Percentiles rank a stretch among this genome's conserved stretches.
Conservation (phyloP, 139 green algal genomes). For the Tetradesmus obliquus region DNA sequence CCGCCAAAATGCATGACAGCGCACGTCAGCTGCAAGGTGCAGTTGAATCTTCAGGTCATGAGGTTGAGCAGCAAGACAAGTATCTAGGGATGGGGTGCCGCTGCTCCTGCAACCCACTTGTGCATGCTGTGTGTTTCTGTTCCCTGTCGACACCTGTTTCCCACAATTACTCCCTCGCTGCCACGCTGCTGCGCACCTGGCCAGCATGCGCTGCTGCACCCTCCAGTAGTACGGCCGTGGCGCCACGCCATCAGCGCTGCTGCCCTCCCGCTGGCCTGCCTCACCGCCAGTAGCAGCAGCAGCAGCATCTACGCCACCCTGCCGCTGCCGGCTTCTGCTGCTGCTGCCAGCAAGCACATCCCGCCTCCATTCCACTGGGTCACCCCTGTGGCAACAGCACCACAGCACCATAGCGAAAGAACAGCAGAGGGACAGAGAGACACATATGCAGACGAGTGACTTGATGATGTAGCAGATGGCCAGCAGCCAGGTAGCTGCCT, state of each 20-base stretch:
- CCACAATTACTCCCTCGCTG: no score
- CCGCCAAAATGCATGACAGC: no score
- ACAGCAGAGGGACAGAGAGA: background rate
- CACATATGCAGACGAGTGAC: no score
- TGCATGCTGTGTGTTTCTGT: background rate
- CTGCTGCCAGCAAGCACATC: slow-evolving; percentile 16
- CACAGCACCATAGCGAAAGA: background rate
- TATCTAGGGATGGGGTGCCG: no score
- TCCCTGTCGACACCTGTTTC: no score
- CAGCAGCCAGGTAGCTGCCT: background rate
- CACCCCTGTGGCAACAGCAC: background rate
- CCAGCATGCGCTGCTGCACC: slow-evolving; percentile 32
- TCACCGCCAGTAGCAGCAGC: background rate
- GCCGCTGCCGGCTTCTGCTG: background rate
- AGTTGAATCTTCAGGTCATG: no score
- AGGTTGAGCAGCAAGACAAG: no score
- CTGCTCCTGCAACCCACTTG: no score
- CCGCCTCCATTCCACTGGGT: background rate
- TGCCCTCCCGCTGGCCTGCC: background rate
- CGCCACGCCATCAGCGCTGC: background rate
- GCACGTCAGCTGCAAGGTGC: no score
- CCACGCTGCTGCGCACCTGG: background rate
- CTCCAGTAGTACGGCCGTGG: slow-evolving; percentile 34
- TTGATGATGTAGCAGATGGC: no score
- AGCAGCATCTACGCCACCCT: background rate